Percentiles rank a stretch among this genome's conserved stretches.
Evolutionary conservation across 306 rosid genomes (phyloP).

Genomic region (Ceratonia siliqua): DNA sequence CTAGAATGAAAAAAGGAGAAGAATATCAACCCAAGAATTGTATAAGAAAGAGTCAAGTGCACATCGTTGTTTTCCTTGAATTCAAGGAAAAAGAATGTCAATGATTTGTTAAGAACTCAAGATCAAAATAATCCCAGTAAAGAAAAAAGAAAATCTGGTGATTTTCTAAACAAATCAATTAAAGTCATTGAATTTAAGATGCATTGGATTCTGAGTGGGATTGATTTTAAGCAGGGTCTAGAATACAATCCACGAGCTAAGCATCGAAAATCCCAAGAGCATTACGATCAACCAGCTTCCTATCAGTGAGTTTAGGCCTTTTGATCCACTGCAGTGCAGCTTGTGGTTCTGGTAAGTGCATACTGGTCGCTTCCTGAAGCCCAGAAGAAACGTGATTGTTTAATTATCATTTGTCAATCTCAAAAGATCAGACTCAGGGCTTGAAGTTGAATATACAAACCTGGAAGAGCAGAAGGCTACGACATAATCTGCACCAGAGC

Average conservation of each 20-base stretch:
- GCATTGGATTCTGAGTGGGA: neutral
- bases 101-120: no score
- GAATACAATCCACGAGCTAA: conserved; percentile 34
- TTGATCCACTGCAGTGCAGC: conserved; percentile 69
- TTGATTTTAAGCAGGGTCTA: neutral
- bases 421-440: no score
- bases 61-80: no score
- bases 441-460: conserved; percentile 41
- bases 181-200: neutral
- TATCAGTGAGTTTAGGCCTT: conserved; percentile 39
- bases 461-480: conserved; percentile 77
- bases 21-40: no score
- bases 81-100: no score
- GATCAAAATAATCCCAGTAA: no score
- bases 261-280: conserved; percentile 31
- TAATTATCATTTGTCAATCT: no score
- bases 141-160: neutral
- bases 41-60: no score
- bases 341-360: conserved; percentile 68
- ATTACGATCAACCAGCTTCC: conserved; percentile 49
- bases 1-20: no score
- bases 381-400: neutral
- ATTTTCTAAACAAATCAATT: conserved; percentile 23
- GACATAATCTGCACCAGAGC: conserved; percentile 70
- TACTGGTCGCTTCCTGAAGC: conserved; percentile 60